phyloP scores from a whole-genome alignment of 768 basidiomycete species.

The Scleroderma citrinum region DNA sequence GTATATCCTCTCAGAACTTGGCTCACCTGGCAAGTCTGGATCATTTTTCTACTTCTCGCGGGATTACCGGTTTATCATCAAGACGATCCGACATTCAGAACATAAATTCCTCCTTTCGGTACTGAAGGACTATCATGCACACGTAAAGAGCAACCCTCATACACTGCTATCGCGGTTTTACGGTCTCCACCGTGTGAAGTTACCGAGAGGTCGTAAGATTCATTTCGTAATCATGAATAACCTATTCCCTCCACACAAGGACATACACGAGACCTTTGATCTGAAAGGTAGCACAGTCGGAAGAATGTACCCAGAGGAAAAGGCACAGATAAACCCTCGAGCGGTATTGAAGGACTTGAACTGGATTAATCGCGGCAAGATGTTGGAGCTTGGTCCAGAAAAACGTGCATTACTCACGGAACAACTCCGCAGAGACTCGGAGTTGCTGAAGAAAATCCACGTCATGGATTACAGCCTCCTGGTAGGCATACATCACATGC shows the following conservation, averaged over 20 bases:
- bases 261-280: slow-evolving; percentile 97
- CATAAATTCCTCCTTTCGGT: slow-evolving; percentile 89
- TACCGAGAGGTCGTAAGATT: slow-evolving; percentile 89
- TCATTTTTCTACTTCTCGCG: slow-evolving; percentile 99
- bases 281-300: slow-evolving; percentile 94
- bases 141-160: slow-evolving; percentile 87
- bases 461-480: slow-evolving; percentile 98
- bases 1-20: slow-evolving; percentile 96
- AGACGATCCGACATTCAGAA: slow-evolving; percentile 92
- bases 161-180: slow-evolving; percentile 93
- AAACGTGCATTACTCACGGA: slow-evolving; percentile 88
- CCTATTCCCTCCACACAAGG: slow-evolving; percentile 94
- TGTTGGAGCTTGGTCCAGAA: slow-evolving; percentile 90
- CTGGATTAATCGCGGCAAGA: slow-evolving; percentile 79
- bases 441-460: slow-evolving; percentile 71
- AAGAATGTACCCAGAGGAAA: slow-evolving; percentile 80
- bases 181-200: slow-evolving; percentile 94
- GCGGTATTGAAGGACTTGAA: slow-evolving; percentile 95
- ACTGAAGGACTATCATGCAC: slow-evolving; percentile 76
- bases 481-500: slow-evolving; percentile 90
- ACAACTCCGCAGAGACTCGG: slow-evolving; percentile 83
- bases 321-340: slow-evolving; percentile 66
- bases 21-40: slow-evolving; percentile 96
- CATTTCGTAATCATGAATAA: slow-evolving; percentile 99
- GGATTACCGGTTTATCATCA: slow-evolving; percentile 99